Base-by-base conservation (phyloP, 2,329 filamentous ascomycete species). In the Aotearoamyces nothofagi region DNA sequence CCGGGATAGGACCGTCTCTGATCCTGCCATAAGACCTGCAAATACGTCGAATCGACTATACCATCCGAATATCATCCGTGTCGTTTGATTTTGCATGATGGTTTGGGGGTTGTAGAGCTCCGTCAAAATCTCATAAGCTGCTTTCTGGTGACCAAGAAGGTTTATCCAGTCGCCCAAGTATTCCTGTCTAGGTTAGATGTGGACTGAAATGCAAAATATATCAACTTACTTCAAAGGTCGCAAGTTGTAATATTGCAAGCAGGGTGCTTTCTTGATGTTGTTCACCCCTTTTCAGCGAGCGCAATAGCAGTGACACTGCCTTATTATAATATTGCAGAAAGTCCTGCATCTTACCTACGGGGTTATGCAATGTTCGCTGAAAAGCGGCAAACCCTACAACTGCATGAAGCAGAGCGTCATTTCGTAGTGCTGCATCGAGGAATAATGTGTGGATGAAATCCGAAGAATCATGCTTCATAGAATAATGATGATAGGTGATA, bases 131-230 rank as follows among this genome's bases (percentile, higher is more conserved):
- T 82, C 72, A 45, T 79, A 71, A 1, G 90, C 90, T 8, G 87
- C 90, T 47, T 78, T 83, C 50, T 94, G 86, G 49, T 96, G 90
- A 13, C 84, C 81, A 54, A 90, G 77, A 10, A 96, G 61, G 44
- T 92, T 94, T 30, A 92, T 72, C 84, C 84, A 96, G 49, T 98
- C 90, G 9, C 90, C 90, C 25, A 96, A 64, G 44, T 84, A 92
- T 55, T 96, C 90, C 83, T 93, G 24, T 29, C 29, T 36, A 23
- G 7, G 13, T 39, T 34, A 37, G 32, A 9, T 6, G 9, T 16
- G 12, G n/a, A 8, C 16, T 22, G 26, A 29, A 9, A 33, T 19
- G 15, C 19, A 14, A 29, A 39, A 33, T 22, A 20, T 12, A 26
- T 17, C 20, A 11, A 38, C 59, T 46, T 61, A 92, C 84, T 69